Evolutionary conservation across 2,329 filamentous ascomycete species (phyloP).

Genomic region (Dactylellina drechsleri): DNA sequence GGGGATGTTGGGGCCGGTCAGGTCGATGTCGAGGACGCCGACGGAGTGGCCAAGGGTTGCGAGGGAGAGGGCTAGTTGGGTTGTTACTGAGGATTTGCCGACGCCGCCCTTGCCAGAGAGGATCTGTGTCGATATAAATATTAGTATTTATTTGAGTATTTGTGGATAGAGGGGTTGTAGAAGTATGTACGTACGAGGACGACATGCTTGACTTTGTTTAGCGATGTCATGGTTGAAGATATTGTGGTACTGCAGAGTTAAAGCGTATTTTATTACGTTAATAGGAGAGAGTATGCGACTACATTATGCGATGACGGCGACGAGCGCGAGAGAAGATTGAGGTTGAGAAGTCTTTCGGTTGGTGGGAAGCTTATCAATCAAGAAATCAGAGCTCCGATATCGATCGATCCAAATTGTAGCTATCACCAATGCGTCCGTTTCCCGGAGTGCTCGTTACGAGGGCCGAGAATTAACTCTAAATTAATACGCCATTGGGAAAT

Average conservation of each 20-base stretch:
- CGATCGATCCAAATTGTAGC: not conserved
- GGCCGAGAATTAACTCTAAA: not conserved
- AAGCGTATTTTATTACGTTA: not conserved
- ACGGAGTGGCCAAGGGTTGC: slow-evolving; percentile 86
- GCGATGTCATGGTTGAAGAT: slow-evolving; percentile 67
- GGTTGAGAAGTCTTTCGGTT: slow-evolving; percentile 1
- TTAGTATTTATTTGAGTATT: not conserved
- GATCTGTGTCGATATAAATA: slow-evolving; percentile 64
- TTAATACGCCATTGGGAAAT: slow-evolving; percentile 29
- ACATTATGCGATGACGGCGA: slow-evolving; percentile 32
- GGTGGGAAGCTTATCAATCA: slow-evolving; percentile 45
- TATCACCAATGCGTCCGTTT: not conserved
- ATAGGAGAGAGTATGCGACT: slow-evolving; percentile 14
- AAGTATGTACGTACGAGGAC: slow-evolving; percentile 73
- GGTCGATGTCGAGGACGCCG: slow-evolving; percentile 93
- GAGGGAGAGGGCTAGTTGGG: slow-evolving; percentile 90
- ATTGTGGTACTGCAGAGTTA: not conserved
- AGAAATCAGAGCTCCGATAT: slow-evolving; percentile 15
- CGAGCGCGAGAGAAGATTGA: not conserved
- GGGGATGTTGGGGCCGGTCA: slow-evolving; percentile 95
- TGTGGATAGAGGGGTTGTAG: not conserved
- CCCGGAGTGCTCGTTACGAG: slow-evolving; percentile 28
- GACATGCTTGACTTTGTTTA: slow-evolving; percentile 78
- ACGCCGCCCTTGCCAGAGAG: slow-evolving; percentile 98
- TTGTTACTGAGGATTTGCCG: slow-evolving; percentile 97